Evolutionary conservation across 805 yeast genomes (phyloP).

Genomic region (Cyberlindnera japonica): DNA sequence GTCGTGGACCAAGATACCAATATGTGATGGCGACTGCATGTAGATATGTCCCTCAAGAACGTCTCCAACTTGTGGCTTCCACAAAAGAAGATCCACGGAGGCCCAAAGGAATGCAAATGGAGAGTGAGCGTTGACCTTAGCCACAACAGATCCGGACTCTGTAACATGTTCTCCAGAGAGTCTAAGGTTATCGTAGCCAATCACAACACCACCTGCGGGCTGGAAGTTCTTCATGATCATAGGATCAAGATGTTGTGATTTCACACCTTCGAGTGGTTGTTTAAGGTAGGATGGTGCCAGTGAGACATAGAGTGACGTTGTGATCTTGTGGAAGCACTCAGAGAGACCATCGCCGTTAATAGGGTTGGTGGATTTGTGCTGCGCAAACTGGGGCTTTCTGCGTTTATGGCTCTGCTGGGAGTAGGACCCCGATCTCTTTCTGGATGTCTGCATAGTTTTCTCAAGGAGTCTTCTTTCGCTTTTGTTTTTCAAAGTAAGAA

Average conservation of each 20-base stretch:
- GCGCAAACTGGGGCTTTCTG: slow-evolving; percentile 18
- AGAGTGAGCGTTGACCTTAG: slow-evolving; percentile 69
- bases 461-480: too few species aligned
- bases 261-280: slow-evolving; percentile 73
- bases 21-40: slow-evolving; percentile 93
- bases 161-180: slow-evolving; percentile 42
- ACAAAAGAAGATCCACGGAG: slow-evolving; percentile 72
- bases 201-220: slow-evolving; percentile 74
- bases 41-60: slow-evolving; percentile 80
- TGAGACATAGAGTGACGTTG: slow-evolving; percentile 69
- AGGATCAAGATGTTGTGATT: slow-evolving; percentile 86
- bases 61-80: slow-evolving; percentile 92
- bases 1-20: slow-evolving; percentile 87
- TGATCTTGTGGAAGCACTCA: slow-evolving; percentile 63
- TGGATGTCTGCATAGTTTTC: slow-evolving; percentile 12
- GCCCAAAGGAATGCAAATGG: slow-evolving; percentile 92
- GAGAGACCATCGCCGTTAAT: slow-evolving; percentile 46
- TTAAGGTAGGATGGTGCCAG: slow-evolving; percentile 78
- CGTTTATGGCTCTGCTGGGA: slow-evolving; percentile 17
- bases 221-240: slow-evolving; percentile 78
- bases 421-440: slow-evolving; percentile 20
- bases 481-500: too few species aligned
- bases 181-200: slow-evolving; percentile 69
- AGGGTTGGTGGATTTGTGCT: slow-evolving; percentile 34
- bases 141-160: slow-evolving; percentile 41